A percentile compares a stretch with the other conserved stretches of the same genome.
Evolutionary conservation across 345 rosid genomes (phyloP).

Genomic region (Brassica rapa): DNA sequence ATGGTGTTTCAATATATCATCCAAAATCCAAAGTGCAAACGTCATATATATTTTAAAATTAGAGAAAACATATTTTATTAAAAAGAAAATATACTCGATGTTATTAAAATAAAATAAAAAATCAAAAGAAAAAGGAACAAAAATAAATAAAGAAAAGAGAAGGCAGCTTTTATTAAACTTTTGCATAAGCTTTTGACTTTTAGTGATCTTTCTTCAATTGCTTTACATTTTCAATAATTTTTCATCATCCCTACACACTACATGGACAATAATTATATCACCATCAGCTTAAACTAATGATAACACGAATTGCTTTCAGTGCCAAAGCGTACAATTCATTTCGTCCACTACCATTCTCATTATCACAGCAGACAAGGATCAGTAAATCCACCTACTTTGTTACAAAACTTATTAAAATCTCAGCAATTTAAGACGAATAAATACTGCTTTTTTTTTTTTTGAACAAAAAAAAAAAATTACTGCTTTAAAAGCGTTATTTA

Average conservation of each 20-base stretch:
- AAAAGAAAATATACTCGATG: not conserved
- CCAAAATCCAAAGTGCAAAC: not conserved
- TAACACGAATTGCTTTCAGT: conserved; percentile 35
- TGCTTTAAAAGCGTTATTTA: not conserved
- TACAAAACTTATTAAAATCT: not conserved
- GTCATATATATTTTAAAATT: not conserved
- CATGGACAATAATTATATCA: conserved; percentile 27
- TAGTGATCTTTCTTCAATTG: conserved; percentile 12
- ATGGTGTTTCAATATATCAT: conserved; percentile 1
- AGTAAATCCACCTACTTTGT: not conserved
- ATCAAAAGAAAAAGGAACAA: not conserved
- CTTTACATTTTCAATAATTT: conserved; percentile 28
- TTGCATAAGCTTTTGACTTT: conserved; percentile 30
- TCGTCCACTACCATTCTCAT: conserved; percentile 28
- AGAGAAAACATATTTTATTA: not conserved
- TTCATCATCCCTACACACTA: conserved; percentile 30
- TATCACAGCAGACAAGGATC: conserved; percentile 1
- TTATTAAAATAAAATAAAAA: not conserved
- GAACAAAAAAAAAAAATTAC: too few relatives aligned
- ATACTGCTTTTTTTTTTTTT: too few relatives aligned
- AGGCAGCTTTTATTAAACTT: conserved; percentile 30
- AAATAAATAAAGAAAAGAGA: conserved; percentile 16
- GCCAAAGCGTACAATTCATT: conserved; percentile 36
- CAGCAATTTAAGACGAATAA: not conserved
- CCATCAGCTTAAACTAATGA: conserved; percentile 28